Conservation (phyloP, 2,329 filamentous ascomycete species). For the Claviceps maximensis region DNA sequence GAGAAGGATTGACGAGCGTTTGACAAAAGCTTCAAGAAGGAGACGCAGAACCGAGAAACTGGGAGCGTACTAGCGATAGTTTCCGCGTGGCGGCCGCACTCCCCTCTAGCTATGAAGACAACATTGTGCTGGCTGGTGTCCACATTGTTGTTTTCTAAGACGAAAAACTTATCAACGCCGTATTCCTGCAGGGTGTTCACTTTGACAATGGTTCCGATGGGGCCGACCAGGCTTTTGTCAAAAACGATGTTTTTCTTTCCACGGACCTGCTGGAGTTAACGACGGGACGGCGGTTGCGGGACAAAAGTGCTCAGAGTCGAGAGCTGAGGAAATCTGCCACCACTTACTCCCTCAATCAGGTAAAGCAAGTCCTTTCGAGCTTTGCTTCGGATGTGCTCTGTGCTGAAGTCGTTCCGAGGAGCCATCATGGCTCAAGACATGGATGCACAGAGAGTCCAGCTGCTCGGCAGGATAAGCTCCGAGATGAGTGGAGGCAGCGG, state of each 20-base stretch:
- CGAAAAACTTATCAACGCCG: constrained; percentile 94
- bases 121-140: constrained; percentile 92
- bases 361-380: constrained; percentile 80
- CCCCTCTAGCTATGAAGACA: constrained; percentile 82
- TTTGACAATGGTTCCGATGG: constrained; percentile 83
- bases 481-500: constrained; percentile 3
- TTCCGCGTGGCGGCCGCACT: constrained; percentile 73
- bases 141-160: constrained; percentile 89
- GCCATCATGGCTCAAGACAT: constrained; percentile 47
- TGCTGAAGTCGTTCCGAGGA: constrained; percentile 57
- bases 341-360: constrained; percentile 87
- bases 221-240: constrained; percentile 78
- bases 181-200: constrained; percentile 94
- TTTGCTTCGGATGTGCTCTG: constrained; percentile 64
- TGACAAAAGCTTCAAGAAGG: neutral
- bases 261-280: constrained; percentile 52
- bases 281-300: constrained; percentile 10
- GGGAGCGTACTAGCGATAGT: constrained; percentile 67
- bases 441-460: neutral
- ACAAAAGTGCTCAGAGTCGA: constrained; percentile 11
- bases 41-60: neutral
- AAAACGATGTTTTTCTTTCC: constrained; percentile 98
- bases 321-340: constrained; percentile 13
- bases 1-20: neutral
- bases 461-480: neutral